A percentile compares a stretch with the other conserved stretches of the same genome.
Evolutionary conservation across 371 early-diverging fungal species (phyloP).

Genomic region (Cokeromyces recurvatus): DNA sequence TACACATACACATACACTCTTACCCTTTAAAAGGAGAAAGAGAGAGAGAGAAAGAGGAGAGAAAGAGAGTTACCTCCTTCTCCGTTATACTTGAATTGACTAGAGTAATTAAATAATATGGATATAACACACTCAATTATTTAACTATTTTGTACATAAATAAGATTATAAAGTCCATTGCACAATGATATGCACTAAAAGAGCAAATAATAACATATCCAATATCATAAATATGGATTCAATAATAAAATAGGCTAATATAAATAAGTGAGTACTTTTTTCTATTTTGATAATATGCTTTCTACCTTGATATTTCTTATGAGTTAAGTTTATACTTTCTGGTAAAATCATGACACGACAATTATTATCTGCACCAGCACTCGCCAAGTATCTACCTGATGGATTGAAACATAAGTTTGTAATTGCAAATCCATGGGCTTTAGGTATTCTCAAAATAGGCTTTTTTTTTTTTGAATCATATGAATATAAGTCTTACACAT

Average conservation of each 20-base stretch:
- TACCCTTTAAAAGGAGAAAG: no score
- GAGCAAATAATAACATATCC: constrained; percentile 17
- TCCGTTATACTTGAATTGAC: no score
- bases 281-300: not conserved
- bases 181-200: constrained; percentile 21
- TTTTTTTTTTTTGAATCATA: not conserved
- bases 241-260: not conserved
- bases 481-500: no score
- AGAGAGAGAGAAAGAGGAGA: no score
- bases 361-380: constrained; percentile 6
- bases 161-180: no score
- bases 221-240: constrained; percentile 15
- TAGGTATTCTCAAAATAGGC: constrained; percentile 1
- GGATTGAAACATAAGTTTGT: constrained; percentile 50
- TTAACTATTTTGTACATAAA: no score
- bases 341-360: not conserved
- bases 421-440: constrained; percentile 50
- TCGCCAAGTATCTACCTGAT: constrained; percentile 49
- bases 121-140: no score
- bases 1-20: no score
- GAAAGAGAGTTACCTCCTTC: no score
- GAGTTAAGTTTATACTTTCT: no score
- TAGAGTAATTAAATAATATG: no score
- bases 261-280: no score
- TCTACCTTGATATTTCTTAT: not conserved